Percentiles rank a stretch among this genome's conserved stretches.
Conservation (phyloP, 2,329 filamentous ascomycete genomes). For the Albophoma yamanashiensis region DNA sequence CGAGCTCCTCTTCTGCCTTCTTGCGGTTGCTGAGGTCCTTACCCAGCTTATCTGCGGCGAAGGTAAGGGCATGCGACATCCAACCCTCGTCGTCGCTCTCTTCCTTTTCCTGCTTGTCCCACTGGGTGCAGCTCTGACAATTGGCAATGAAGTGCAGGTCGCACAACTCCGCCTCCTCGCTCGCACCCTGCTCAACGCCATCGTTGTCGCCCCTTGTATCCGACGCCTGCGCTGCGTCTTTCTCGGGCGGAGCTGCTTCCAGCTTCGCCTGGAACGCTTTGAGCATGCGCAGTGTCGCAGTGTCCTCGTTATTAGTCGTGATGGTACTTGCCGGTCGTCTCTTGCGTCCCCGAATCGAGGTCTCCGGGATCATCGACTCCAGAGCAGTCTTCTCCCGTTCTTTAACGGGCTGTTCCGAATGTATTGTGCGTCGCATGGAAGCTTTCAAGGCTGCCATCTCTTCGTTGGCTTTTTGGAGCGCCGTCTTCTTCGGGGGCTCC, state of each 20-base stretch:
- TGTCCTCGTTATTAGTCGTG: slow-evolving; percentile 43
- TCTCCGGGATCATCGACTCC: slow-evolving; percentile 65
- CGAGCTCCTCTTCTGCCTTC: slow-evolving; percentile 81
- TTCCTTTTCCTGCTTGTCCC: slow-evolving; percentile 57
- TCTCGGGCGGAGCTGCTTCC: slow-evolving; percentile 39
- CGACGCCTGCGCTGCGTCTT: slow-evolving; percentile 25
- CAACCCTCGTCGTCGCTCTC: slow-evolving; percentile 59
- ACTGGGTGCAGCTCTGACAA: slow-evolving; percentile 82
- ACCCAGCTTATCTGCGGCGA: slow-evolving; percentile 80
- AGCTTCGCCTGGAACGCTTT: slow-evolving; percentile 73
- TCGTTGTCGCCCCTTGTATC: slow-evolving; percentile 21
- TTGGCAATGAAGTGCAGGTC: slow-evolving; percentile 94
- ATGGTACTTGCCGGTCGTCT: slow-evolving; percentile 47
- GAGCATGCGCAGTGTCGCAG: slow-evolving; percentile 58
- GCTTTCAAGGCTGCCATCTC: slow-evolving; percentile 74
- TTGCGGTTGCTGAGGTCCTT: slow-evolving; percentile 87
- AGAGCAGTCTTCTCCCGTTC: slow-evolving; percentile 56
- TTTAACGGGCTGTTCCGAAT: slow-evolving; percentile 33
- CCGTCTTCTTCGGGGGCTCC: slow-evolving; percentile 30
- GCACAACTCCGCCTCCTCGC: slow-evolving; percentile 67
- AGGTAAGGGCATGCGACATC: slow-evolving; percentile 79
- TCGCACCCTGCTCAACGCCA: slow-evolving; percentile 18
- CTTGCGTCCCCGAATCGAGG: slow-evolving; percentile 60
- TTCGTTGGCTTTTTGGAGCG: slow-evolving; percentile 62
- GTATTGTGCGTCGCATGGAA: slow-evolving; percentile 61